Percentiles rank a stretch among this genome's conserved stretches.
Evolutionary conservation across 495 filamentous ascomycete species (phyloP).

Genomic region (Daldinia concentrica): DNA sequence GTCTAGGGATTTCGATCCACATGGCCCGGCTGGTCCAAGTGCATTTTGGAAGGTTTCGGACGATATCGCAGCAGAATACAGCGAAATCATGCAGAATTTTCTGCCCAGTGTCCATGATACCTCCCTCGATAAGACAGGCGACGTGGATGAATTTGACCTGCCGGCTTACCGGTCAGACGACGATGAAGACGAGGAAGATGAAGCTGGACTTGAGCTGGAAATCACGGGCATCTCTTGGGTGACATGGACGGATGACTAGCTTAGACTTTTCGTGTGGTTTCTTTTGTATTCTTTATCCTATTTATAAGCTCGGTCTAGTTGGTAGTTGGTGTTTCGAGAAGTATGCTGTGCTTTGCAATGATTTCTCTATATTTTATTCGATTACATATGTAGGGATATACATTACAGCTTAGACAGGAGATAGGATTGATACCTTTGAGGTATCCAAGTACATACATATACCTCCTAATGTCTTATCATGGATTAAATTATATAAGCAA

Average conservation of each 20-base stretch:
- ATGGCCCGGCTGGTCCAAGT: slow-evolving; percentile 71
- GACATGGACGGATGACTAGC: slow-evolving; percentile 21
- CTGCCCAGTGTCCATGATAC: slow-evolving; percentile 29
- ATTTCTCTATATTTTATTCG: not conserved
- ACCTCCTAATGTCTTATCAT: no score
- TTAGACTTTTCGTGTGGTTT: not conserved
- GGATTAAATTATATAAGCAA: no score
- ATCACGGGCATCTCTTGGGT: slow-evolving; percentile 28
- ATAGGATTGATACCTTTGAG: no score
- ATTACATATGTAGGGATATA: no score
- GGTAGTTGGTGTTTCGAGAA: not conserved
- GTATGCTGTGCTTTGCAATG: not conserved
- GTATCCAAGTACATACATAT: not conserved
- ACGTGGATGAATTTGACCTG: not conserved
- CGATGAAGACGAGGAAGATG: slow-evolving; percentile 18
- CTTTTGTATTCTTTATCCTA: not conserved
- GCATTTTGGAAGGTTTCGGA: slow-evolving; percentile 74
- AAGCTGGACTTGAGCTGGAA: slow-evolving; percentile 26
- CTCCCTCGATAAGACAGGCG: not conserved
- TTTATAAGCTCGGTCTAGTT: not conserved
- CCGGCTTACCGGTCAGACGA: slow-evolving; percentile 1
- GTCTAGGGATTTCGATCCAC: slow-evolving; percentile 61
- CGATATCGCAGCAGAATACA: slow-evolving; percentile 9
- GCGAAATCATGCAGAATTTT: slow-evolving; percentile 26
- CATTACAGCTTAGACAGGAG: no score